These are phyloP conservation scores for Emergomyces orientalis DNA, from an alignment of 2,329 filamentous ascomycete species.

Conservation along the genomic window DNA sequence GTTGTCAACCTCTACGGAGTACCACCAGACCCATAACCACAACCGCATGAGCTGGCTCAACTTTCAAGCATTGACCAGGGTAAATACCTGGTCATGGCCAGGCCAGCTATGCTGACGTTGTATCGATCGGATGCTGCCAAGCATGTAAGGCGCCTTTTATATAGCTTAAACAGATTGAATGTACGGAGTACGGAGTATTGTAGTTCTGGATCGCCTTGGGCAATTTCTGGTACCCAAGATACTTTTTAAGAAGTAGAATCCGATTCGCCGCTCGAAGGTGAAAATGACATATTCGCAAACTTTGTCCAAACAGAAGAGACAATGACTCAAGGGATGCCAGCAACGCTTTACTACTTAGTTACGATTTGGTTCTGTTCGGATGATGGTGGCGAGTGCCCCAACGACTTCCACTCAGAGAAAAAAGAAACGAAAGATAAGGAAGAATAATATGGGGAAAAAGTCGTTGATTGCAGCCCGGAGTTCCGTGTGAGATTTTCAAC, in stretches of 20 bases:
- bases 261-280: not conserved
- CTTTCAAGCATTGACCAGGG: not conserved
- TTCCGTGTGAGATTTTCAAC: conserved; percentile 2
- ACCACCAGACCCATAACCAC: not conserved
- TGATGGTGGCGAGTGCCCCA: not conserved
- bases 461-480: not conserved
- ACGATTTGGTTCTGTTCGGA: not conserved
- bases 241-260: not conserved
- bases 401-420: not conserved
- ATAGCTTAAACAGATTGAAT: not conserved
- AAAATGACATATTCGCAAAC: not conserved
- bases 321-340: not conserved
- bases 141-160: not conserved
- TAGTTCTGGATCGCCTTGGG: not conserved
- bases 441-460: not conserved
- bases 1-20: not conserved
- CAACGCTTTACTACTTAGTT: not conserved
- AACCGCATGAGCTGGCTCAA: too few relatives aligned
- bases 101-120: not conserved
- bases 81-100: not conserved
- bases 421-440: not conserved
- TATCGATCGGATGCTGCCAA: not conserved
- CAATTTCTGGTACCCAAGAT: not conserved
- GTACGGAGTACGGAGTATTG: not conserved
- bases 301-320: not conserved